Evolutionary conservation across 768 basidiomycete genomes (phyloP).

Genomic region (Amanita rubescens): DNA sequence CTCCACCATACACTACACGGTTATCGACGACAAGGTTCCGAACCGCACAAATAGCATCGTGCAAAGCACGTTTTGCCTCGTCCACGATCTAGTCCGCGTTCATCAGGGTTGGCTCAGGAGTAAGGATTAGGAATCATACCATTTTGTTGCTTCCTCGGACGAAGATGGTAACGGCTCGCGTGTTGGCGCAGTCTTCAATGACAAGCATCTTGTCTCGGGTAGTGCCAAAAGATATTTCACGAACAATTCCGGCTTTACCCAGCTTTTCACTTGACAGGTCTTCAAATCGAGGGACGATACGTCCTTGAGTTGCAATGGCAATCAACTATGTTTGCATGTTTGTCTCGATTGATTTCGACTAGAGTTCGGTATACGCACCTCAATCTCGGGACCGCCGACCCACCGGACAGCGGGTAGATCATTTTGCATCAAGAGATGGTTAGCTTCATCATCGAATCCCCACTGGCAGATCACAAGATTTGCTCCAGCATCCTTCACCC

Average conservation of each 20-base stretch:
- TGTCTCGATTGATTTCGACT: not conserved
- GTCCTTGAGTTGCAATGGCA: conserved; percentile 95
- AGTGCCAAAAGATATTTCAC: conserved; percentile 94
- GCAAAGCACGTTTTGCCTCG: conserved; percentile 95
- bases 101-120: not conserved
- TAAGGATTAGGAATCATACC: conserved; percentile 38
- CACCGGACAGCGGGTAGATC: conserved; percentile 95
- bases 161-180: conserved; percentile 93
- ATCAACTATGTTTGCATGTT: conserved; percentile 57
- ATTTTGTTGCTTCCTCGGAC: conserved; percentile 99
- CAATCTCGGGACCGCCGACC: conserved; percentile 99
- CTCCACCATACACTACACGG: conserved; percentile 96
- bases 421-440: conserved; percentile 96
- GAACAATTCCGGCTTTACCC: conserved; percentile 87
- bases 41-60: conserved; percentile 96
- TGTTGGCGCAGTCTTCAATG: conserved; percentile 97
- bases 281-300: conserved; percentile 97
- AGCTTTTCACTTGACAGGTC: conserved; percentile 89
- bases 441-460: conserved; percentile 99
- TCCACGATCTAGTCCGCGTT: conserved; percentile 75
- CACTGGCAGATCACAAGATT: conserved; percentile 99
- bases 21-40: conserved; percentile 94
- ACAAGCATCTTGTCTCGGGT: conserved; percentile 99
- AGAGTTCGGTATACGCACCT: conserved; percentile 41
- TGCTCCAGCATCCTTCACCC: conserved; percentile 93